Base-by-base conservation (phyloP, 1,139 yeast genomes). In the Magnusiomyces ingens region DNA sequence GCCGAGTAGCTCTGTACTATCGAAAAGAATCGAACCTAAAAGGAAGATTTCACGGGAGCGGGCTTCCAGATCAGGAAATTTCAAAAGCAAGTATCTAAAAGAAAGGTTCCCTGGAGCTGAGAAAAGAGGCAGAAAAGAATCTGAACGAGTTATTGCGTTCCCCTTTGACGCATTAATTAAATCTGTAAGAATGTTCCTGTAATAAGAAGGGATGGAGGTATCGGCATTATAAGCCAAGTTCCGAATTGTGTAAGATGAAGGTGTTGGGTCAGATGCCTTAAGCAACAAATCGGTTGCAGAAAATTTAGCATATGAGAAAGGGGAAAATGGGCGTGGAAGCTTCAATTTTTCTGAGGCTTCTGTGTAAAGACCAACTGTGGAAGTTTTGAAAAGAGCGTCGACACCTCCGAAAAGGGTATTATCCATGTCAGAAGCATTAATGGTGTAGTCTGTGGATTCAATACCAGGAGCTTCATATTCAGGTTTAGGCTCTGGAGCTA, bases 1-100 rank as follows among this genome's bases (percentile, higher is more conserved):
- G 1, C 68, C 68, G 10, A 67, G 62, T 1, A 62, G 52, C 8
- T 58, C 57, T 8, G 61, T 60, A 26, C 71, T 70, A 62, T 85
- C 93, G 66, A 82, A 84, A 42, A 85, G 67, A 19, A 80, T 73
- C 0, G 85, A 77, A 0, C 83, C 76, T 45, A 85, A 69, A 22
- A 72, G 72, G 79, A 88, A 81, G 21, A 67, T 32, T 12, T 55
- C 43, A 1, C 41, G 35, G 36, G 62, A 66, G 6, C 44, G 36
- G 35, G 44, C 32, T 13, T 26, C 49, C 8, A 19, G n/a, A 21
- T 46, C 49, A 22, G 54, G 44, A 12, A 53, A 47, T 19, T 52
- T 43, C 22, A 46, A 43, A 12, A 51, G 50, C 8, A 61, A 45
- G 38, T 52, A 51, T 36, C 55, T 53, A 51, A 64, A 61, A 5